Base-by-base conservation (phyloP, 306 rosid species). In the Glycine latifolia region DNA sequence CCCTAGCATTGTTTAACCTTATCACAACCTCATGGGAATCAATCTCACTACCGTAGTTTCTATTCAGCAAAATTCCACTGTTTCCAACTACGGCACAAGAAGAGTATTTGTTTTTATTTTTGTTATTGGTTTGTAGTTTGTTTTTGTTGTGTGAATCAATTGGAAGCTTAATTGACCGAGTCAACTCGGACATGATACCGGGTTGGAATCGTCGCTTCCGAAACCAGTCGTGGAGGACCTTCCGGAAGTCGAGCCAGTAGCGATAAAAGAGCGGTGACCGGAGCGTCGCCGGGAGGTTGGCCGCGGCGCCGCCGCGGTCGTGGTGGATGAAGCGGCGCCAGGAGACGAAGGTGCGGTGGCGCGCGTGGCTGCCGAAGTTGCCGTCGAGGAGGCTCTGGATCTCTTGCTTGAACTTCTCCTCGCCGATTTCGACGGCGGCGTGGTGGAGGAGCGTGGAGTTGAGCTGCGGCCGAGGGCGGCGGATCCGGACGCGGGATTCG, bases 31-130 rank as follows among this genome's bases (percentile, higher is more conserved):
- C 94, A 13, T 96, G 99, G 14, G 89, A 56, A 85, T 96, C 99
- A 82, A 95, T 91, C 4, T 83, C 47, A 52, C 79, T 67, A 43
- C 99, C 99, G 47, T 87, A 61, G 47, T 83, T 88, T 54, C 77
- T 87, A 8, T 92, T 92, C 63, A 96, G 84, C 83, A 96, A 75
- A 87, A 96, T 93, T 67, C 99, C 99, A 80, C 99, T 96, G 56
- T 96, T 96, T 2, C 99, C 99, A 47, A 96, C 97, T 4, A 92
- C 98, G 0, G 98, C 99, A 81, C 99, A 96, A 0, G 97, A 84
- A 13, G 88, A 70, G 48, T 93, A 92, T 33, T 84, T 80, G 7
- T 3, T 14, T 26, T 26, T 26, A 26, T 26, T 26, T 26, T 26
- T 26, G 31, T 26, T 26, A 26, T 26, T 26, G 31, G 31, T 26